Conservation (phyloP, 192 early-diverging fungal species). For the Podila epicladia region DNA sequence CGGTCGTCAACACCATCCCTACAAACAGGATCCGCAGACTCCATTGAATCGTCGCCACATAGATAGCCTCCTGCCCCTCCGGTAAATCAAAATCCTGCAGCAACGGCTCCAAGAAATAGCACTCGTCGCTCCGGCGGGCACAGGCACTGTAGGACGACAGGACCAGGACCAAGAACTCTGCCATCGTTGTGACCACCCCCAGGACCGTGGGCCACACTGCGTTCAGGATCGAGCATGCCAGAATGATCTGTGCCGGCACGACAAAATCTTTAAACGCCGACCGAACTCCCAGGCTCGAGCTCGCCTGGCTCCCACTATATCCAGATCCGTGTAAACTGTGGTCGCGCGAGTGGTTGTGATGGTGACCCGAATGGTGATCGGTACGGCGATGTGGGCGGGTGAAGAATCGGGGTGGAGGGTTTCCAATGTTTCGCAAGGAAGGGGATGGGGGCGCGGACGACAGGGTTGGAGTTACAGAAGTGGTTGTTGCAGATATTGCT, state of each 20-base stretch:
- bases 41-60: constrained; percentile 42
- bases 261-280: constrained; percentile 51
- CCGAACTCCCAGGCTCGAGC: constrained; percentile 42
- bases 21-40: constrained; percentile 25
- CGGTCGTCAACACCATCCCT: constrained; percentile 6
- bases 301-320: constrained; percentile 15
- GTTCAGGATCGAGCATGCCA: constrained; percentile 40
- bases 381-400: constrained; percentile 40
- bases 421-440: constrained; percentile 15
- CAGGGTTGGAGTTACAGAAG: neutral
- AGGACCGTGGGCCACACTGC: constrained; percentile 41
- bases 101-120: constrained; percentile 45
- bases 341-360: constrained; percentile 2
- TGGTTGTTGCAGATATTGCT: neutral
- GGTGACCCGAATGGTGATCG: constrained; percentile 14
- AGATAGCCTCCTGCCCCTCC: constrained; percentile 34
- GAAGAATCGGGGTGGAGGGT: constrained; percentile 48
- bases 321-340: constrained; percentile 29
- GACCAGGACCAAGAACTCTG: constrained; percentile 36
- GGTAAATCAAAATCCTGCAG: constrained; percentile 13
- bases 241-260: constrained; percentile 45
- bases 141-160: constrained; percentile 43
- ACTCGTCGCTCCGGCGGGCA: constrained; percentile 34
- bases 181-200: constrained; percentile 15
- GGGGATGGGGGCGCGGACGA: neutral